Conservation (phyloP, 164 flowering plant genomes). For the Vitis riparia region DNA sequence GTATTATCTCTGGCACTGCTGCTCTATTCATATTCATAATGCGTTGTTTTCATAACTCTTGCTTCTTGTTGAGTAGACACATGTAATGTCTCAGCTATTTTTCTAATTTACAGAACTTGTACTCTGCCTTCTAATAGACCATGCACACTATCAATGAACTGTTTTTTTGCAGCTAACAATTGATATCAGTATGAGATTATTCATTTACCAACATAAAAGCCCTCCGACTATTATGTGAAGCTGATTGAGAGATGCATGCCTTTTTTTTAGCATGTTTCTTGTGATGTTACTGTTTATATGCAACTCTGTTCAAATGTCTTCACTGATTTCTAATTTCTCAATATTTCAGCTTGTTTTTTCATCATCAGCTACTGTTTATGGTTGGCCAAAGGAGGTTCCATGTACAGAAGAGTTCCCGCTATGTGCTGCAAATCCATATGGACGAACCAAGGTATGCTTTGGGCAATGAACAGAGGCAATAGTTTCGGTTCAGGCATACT, state of each 20-base stretch:
- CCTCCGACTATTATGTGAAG: no score
- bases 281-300: neutral
- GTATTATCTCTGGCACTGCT: conserved; percentile 25
- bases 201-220: no score
- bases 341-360: conserved; percentile 93
- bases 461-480: no score
- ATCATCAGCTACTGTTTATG: conserved; percentile 97
- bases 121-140: no score
- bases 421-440: conserved; percentile 83
- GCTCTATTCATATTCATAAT: neutral
- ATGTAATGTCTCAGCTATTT: no score
- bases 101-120: no score
- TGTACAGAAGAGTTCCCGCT: conserved; percentile 91
- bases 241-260: no score
- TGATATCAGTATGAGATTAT: no score
- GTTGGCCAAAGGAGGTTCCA: conserved; percentile 93
- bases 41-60: no score
- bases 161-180: no score
- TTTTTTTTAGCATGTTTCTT: conserved; percentile 2
- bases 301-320: neutral
- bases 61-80: neutral
- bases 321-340: neutral
- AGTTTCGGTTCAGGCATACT: no score
- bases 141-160: no score
- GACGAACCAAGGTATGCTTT: conserved; percentile 79